Conservation (phyloP, 148 eudicot genomes). For the Chenopodium suecicum region DNA sequence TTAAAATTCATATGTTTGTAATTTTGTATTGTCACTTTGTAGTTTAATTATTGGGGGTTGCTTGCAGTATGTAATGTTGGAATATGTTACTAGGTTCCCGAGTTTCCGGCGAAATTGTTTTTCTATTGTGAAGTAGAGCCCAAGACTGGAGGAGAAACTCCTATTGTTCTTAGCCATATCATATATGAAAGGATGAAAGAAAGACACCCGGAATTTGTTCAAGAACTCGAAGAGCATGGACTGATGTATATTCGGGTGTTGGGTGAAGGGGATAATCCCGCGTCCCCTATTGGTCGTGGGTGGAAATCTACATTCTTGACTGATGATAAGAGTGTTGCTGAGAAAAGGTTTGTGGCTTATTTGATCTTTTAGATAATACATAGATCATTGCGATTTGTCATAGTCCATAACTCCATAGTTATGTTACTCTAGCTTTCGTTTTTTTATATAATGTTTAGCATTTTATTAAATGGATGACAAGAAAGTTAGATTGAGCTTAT, state of each 20-base stretch:
- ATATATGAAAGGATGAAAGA: conserved; percentile 80
- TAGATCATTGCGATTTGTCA: not conserved
- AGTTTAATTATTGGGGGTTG: not conserved
- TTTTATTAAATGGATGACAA: not conserved
- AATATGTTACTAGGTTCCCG: conserved; percentile 56
- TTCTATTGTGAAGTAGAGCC: conserved; percentile 94
- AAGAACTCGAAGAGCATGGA: conserved; percentile 63
- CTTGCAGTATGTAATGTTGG: not conserved
- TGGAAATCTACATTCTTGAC: conserved; percentile 90
- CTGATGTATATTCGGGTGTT: conserved; percentile 69
- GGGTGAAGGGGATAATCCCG: conserved; percentile 86
- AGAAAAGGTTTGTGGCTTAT: conserved; percentile 56
- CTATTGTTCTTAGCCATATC: conserved; percentile 87
- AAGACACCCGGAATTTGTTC: conserved; percentile 72
- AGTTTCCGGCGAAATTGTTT: conserved; percentile 79
- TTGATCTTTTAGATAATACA: not conserved
- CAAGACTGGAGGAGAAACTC: conserved; percentile 82
- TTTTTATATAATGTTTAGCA: no score
- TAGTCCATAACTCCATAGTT: no score
- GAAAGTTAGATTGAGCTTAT: not conserved
- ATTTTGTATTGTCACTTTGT: not conserved
- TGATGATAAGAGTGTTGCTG: conserved; percentile 65
- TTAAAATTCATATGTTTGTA: not conserved
- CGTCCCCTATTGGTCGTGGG: conserved; percentile 83
- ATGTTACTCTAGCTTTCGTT: no score